Conservation (phyloP, 768 basidiomycete species). For the Lanmaoa pseudosensibilis region DNA sequence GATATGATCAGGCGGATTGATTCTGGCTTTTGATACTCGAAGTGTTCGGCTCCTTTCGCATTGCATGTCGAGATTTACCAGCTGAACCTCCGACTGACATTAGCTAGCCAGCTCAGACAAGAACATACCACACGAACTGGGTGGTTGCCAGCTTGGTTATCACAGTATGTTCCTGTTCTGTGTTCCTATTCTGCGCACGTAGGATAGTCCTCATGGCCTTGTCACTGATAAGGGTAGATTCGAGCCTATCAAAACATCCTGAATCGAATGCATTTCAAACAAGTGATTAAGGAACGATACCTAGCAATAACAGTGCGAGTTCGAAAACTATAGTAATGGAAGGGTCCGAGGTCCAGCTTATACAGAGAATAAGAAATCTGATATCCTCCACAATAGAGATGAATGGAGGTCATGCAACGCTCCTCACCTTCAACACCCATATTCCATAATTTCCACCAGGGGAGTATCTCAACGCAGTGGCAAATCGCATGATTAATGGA, state of each 20-base stretch:
- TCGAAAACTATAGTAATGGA: background rate
- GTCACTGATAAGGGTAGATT: background rate
- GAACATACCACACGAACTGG: background rate
- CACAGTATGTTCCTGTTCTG: too few species aligned
- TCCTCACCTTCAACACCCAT: background rate
- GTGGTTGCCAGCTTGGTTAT: background rate
- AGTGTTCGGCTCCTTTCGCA: background rate
- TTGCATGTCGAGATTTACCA: background rate
- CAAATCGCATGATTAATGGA: too few species aligned
- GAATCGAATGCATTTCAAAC: background rate
- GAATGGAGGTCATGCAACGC: background rate
- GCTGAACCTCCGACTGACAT: background rate
- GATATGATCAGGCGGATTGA: background rate
- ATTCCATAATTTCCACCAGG: background rate
- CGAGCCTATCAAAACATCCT: too few species aligned
- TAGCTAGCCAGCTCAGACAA: background rate
- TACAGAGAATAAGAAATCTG: too few species aligned
- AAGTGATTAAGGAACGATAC: background rate
- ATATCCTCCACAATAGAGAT: background rate
- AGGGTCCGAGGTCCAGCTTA: background rate
- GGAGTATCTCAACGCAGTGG: background rate
- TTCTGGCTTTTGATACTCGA: background rate
- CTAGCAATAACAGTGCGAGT: background rate
- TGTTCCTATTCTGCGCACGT: background rate
- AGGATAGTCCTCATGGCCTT: background rate